Base-by-base conservation (phyloP, 192 early-diverging fungal species). In the Entomortierella chlamydospora region DNA sequence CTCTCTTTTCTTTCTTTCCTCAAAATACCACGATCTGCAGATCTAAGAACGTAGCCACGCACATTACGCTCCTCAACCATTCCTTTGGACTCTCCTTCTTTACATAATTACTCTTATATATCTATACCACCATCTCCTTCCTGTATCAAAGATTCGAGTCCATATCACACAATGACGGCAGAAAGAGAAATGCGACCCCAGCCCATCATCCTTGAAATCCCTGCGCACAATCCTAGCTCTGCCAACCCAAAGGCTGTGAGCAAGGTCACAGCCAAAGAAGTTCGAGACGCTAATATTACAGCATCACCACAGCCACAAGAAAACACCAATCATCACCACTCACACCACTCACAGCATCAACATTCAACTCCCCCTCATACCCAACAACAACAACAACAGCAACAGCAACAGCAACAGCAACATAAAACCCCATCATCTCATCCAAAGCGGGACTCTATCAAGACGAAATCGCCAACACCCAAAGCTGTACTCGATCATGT, bases 401-500 rank as follows among this genome's bases (percentile, higher is more conserved):
- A 57, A 22, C 56, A 68, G 25, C 56, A 23, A 37, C 54, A 68
- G 34, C 57, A 43, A 9, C 73, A 78, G 39, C 55, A 23, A 30
- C 54, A 59, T 31, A 64, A 59, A 25, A 23, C 49, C n/a, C 22
- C 42, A 10, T 25, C 61, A 31, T n/a, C 61, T 22, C 66, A 70
- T 49, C 13, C 67, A 59, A 57, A 64, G 50, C 59, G 73, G 43
- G 76, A 79, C 51, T 39, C 68, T 49, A 15, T 52, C 29, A 70
- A 54, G 63, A 56, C 68, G 52, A 61, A 56, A 39, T 70, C 76
- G 6, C 58, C 64, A 42, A 65, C 61, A 41, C 63, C 76, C 6
- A 79, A 79, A 39, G 23, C 68, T 22, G 62, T 55, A 22, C 30
- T 43, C 26, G 76, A 87, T 31, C 76, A 87, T 52, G 76, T 87